phyloP scores from a whole-genome alignment of 2,329 filamentous ascomycete genomes.

The Epichloe typhina region DNA sequence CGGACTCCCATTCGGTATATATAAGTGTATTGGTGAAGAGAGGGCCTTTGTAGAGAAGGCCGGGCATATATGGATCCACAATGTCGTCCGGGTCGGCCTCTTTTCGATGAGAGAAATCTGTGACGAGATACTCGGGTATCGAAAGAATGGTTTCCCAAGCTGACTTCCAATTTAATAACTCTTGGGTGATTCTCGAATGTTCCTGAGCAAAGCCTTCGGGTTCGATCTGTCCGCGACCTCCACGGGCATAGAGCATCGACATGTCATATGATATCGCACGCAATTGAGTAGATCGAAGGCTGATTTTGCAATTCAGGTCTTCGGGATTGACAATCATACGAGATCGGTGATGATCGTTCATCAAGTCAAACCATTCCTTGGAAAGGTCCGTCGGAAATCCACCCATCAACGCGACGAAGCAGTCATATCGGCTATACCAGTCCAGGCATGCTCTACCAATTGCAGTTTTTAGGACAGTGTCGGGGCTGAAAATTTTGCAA shows the following conservation, averaged over 20 bases:
- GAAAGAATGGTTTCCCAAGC: slow-evolving; percentile 49
- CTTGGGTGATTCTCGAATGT: slow-evolving; percentile 38
- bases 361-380: slow-evolving; percentile 62
- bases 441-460: slow-evolving; percentile 59
- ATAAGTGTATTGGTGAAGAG: slow-evolving; percentile 65
- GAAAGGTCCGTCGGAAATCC: slow-evolving; percentile 62
- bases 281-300: slow-evolving; percentile 51
- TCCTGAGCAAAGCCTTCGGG: slow-evolving; percentile 52
- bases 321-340: slow-evolving; percentile 46
- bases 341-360: slow-evolving; percentile 48
- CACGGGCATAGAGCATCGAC: slow-evolving; percentile 60
- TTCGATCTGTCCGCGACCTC: slow-evolving; percentile 49
- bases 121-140: slow-evolving; percentile 49
- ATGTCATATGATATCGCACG: slow-evolving; percentile 70
- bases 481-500: slow-evolving; percentile 61
- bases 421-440: slow-evolving; percentile 89
- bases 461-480: slow-evolving; percentile 58
- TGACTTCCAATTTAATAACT: slow-evolving; percentile 35
- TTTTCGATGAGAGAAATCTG: slow-evolving; percentile 43
- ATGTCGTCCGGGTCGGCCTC: slow-evolving; percentile 49
- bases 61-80: slow-evolving; percentile 58
- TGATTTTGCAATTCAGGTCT: slow-evolving; percentile 52
- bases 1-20: slow-evolving; percentile 63
- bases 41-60: slow-evolving; percentile 55
- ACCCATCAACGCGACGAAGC: slow-evolving; percentile 71